Evolutionary conservation across 2,329 filamentous ascomycete genomes (phyloP), one percentile per base, ranked within the genome.

Genomic region (Penicillium decumbens): DNA sequence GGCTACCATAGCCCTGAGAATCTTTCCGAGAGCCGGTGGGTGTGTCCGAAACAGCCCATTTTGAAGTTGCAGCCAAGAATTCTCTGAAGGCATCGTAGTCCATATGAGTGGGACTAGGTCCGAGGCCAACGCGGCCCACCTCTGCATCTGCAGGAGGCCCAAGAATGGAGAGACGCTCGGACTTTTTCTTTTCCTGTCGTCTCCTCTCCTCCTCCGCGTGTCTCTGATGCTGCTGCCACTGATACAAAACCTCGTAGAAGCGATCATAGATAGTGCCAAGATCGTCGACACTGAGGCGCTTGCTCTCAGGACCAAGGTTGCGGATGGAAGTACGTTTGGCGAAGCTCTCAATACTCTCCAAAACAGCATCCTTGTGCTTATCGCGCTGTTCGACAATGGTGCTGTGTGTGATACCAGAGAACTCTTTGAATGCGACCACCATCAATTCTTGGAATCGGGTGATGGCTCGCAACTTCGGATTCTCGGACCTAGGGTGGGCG

Each of bases 341-440:
- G 65, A 98, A 98, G 61, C 83, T 95, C 73, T 97, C 93, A 64
- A 98, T 97, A 58, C 91, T 96, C 68, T 90, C 90, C 48, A 98
- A 77, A 28, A 98, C 93, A 0, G 88, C 86, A 64, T 93, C 89
- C 71, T 97, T 97, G 72, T 97, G 95, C 71, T 91, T 95, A 35
- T 88, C 78, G 20, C 93, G 84, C 65, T 95, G 80, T 58, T 97
- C 93, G 0, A 87, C 87, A 53, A 98, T 91, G 43, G 86, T 95
- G 65, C 84, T 86, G 66, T 98, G 92, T 0, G 93, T 98, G 59
- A 98, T 95, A 35, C 85, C 89, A 0, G 92, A 87, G 65, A 98
- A 98, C 65, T 98, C 93, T 61, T 96, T 97, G 74, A 98, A 98
- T 0, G 93, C 93, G 18, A 97, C 93, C 3, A 98, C 93, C 91